Base-by-base conservation (phyloP, 2,329 filamentous ascomycete genomes). In the Diaporthe sp. region DNA sequence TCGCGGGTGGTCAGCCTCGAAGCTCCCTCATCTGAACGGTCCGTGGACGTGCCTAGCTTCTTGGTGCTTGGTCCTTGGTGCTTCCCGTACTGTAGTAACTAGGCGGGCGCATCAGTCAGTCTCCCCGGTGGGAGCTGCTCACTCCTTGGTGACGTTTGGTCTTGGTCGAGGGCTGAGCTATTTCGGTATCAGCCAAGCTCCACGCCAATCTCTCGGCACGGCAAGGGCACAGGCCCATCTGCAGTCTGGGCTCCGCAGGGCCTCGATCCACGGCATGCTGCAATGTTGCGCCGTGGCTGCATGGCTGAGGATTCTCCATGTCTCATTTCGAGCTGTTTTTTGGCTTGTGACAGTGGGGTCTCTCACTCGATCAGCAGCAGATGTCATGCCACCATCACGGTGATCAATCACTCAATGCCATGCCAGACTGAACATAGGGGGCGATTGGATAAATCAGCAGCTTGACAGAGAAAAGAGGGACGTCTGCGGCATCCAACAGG, bases 301-400 rank as follows among this genome's bases (percentile, higher is more conserved):
- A 68, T 51, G 28, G 63, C 44, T 68, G 20, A 37, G 28, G 20
- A 37, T 51, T 68, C 44, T 68, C 44, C 44, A 53, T 51, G 63
- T 68, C 28, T 61, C 55, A 49, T 49, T 72, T 51, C 55, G 22
- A 39, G 20, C 63, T 22, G 31, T 39, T 42, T 20, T 68, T 39
- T 68, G 34, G 71, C 71, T 72, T 72, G 71, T 72, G 71, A 72
- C 12, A 63, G 71, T 72, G 71, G 71, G 39, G 13, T 34, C 44
- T 28, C 10, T 49, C 55, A 15, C 22, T 28, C 20, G 22, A 58
- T 39, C n/a, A 20, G 20, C 57, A 63, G 71, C 53, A 63, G 10
- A 42, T 63, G 44, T 61, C 71, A 49, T 73, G 65, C 65, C 65
- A 53, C 37, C 31, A 68, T 53, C 31, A 53, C 65, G 22, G 25